These are phyloP conservation scores for Triticum monococcum DNA, from an alignment of 176 grass and related monocot genomes.

Conservation along the genomic window DNA sequence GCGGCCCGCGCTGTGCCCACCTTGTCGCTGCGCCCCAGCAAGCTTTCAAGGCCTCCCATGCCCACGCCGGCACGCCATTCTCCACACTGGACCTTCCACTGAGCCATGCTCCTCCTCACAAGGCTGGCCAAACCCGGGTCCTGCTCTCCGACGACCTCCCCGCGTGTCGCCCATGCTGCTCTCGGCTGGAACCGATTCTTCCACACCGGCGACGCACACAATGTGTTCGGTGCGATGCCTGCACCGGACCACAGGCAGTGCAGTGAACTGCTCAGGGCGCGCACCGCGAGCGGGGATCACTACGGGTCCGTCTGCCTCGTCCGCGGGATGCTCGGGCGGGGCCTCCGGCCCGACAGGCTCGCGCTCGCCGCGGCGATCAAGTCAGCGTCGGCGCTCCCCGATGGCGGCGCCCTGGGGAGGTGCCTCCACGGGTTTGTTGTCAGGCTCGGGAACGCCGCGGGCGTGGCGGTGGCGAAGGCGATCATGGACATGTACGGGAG, in stretches of 20 bases:
- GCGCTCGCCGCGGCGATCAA: slow-evolving; percentile 54
- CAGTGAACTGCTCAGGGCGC: slow-evolving; percentile 29
- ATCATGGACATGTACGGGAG: slow-evolving; percentile 62
- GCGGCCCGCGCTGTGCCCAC: too few species aligned
- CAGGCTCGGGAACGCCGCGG: slow-evolving; percentile 33
- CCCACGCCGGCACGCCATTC: background rate
- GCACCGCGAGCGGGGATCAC: slow-evolving; percentile 23
- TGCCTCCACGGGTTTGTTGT: slow-evolving; percentile 57
- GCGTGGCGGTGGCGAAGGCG: slow-evolving; percentile 48
- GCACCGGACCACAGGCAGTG: slow-evolving; percentile 25
- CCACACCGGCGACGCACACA: background rate
- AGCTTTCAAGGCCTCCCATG: background rate
- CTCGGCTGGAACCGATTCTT: background rate
- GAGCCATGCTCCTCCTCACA: background rate
- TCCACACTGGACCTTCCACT: background rate
- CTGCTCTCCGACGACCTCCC: background rate
- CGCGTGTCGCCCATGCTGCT: background rate
- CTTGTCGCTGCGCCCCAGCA: too few species aligned
- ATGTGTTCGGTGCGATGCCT: slow-evolving; percentile 43
- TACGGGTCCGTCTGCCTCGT: slow-evolving; percentile 11
- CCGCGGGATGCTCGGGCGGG: slow-evolving; percentile 20
- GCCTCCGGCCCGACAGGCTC: slow-evolving; percentile 40
- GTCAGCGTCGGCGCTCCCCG: slow-evolving; percentile 28
- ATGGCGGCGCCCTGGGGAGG: background rate
- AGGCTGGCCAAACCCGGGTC: background rate